Evolutionary conservation across 1,284 basidiomycete genomes (phyloP).

Genomic region (Heliocybe sulcata): DNA sequence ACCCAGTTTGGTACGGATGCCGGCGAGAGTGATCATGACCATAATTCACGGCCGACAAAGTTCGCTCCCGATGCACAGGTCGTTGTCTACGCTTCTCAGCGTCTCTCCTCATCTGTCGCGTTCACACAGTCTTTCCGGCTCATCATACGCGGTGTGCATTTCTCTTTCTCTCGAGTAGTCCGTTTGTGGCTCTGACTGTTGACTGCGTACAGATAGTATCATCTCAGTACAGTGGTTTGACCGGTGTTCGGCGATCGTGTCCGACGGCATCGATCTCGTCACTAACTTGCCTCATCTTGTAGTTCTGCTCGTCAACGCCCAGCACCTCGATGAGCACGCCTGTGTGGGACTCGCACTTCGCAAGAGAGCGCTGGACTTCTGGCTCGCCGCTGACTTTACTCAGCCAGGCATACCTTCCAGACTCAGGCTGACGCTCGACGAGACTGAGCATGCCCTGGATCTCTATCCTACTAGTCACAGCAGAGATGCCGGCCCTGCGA

Average conservation of each 20-base stretch:
- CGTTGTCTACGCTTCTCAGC: too few species aligned
- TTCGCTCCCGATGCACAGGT: neutral
- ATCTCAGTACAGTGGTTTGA: slow-evolving; percentile 4
- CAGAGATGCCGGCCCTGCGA: neutral
- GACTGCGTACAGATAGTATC: neutral
- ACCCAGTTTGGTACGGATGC: neutral
- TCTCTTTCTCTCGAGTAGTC: too few species aligned
- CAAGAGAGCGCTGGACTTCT: neutral
- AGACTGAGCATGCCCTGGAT: neutral
- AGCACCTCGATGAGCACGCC: slow-evolving; percentile 1
- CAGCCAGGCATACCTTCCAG: neutral
- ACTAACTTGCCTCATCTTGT: slow-evolving; percentile 1
- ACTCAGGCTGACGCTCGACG: neutral
- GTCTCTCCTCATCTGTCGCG: neutral
- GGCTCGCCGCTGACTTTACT: neutral
- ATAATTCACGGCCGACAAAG: neutral
- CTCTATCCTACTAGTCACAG: neutral
- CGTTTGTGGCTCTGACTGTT: neutral
- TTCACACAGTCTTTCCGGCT: too few species aligned
- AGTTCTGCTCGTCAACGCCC: slow-evolving; percentile 2
- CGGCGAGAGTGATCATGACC: neutral
- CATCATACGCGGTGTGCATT: too few species aligned
- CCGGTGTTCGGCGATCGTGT: slow-evolving; percentile 1
- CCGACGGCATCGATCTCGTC: slow-evolving; percentile 3
- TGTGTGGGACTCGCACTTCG: neutral